phyloP scores from a whole-genome alignment of 2,329 filamentous ascomycete species.

The Fonsecaea nubica region DNA sequence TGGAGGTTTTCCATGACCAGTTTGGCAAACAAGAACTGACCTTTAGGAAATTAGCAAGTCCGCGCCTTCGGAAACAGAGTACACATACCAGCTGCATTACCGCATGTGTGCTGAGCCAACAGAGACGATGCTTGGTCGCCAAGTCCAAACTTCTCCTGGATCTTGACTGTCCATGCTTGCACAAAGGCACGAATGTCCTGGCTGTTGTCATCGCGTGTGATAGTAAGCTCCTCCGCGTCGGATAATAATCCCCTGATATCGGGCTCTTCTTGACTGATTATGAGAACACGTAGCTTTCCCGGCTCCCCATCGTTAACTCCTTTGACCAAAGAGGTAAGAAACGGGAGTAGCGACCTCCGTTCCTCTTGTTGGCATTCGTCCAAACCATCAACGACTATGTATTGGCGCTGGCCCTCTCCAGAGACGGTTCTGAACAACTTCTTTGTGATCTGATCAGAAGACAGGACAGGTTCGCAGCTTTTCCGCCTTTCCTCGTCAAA shows the following conservation, averaged over 20 bases:
- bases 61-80: background rate
- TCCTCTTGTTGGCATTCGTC: slow-evolving; percentile 50
- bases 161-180: slow-evolving; percentile 36
- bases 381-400: slow-evolving; percentile 54
- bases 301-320: slow-evolving; percentile 38
- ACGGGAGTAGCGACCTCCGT: slow-evolving; percentile 42
- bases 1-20: slow-evolving; percentile 41
- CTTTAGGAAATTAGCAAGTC: slow-evolving; percentile 25
- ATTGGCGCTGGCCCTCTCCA: slow-evolving; percentile 17
- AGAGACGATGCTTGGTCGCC: background rate
- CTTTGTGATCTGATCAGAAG: background rate
- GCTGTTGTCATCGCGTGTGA: slow-evolving; percentile 39
- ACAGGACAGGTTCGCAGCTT: background rate
- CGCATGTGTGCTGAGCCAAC: background rate
- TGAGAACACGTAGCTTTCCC: slow-evolving; percentile 43
- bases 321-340: slow-evolving; percentile 41
- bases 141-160: slow-evolving; percentile 35
- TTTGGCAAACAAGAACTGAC: slow-evolving; percentile 43
- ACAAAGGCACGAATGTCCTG: slow-evolving; percentile 44
- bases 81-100: slow-evolving; percentile 1
- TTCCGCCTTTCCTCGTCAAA: slow-evolving; percentile 1
- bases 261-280: slow-evolving; percentile 45
- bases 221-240: slow-evolving; percentile 37
- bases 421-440: background rate
- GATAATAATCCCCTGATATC: slow-evolving; percentile 42